These are phyloP conservation scores for Panellus pusillus DNA, from an alignment of 768 basidiomycete genomes.

Conservation along the genomic window DNA sequence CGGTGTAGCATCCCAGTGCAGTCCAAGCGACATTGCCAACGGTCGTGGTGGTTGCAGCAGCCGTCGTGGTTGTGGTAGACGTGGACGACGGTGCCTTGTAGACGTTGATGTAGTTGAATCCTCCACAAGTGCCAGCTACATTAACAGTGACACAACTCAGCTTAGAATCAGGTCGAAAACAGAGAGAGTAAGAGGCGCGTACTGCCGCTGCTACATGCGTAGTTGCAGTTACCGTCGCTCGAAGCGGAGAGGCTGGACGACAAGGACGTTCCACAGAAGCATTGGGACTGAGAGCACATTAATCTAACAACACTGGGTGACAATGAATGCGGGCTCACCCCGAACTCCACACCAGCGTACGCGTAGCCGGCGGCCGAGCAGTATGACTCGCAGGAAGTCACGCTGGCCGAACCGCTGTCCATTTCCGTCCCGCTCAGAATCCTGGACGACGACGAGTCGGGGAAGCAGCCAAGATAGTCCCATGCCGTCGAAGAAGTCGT, in stretches of 20 bases:
- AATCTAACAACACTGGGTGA: no score
- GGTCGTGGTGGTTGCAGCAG: background rate
- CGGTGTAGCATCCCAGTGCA: constrained; percentile 23
- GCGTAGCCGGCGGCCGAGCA: background rate
- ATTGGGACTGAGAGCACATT: no score
- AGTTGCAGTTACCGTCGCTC: background rate
- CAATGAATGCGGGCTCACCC: no score
- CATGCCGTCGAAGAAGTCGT: constrained; percentile 7
- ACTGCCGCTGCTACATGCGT: constrained; percentile 8
- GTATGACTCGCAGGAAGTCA: background rate
- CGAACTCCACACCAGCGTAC: constrained; percentile 4
- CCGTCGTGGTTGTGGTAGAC: background rate
- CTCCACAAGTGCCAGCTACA: no score
- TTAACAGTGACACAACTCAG: no score
- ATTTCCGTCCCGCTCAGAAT: no score
- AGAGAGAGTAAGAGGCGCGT: background rate
- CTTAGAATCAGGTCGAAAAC: no score
- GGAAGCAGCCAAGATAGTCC: constrained; percentile 31
- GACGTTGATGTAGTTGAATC: constrained; percentile 1
- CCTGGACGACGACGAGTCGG: constrained; percentile 10
- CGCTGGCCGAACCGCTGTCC: background rate
- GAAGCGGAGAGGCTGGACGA: no score
- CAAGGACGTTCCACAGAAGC: no score
- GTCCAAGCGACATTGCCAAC: constrained; percentile 13
- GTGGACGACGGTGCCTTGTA: background rate